phyloP scores from a whole-genome alignment of 2,329 filamentous ascomycete genomes.

The Colletotrichum truncatum region DNA sequence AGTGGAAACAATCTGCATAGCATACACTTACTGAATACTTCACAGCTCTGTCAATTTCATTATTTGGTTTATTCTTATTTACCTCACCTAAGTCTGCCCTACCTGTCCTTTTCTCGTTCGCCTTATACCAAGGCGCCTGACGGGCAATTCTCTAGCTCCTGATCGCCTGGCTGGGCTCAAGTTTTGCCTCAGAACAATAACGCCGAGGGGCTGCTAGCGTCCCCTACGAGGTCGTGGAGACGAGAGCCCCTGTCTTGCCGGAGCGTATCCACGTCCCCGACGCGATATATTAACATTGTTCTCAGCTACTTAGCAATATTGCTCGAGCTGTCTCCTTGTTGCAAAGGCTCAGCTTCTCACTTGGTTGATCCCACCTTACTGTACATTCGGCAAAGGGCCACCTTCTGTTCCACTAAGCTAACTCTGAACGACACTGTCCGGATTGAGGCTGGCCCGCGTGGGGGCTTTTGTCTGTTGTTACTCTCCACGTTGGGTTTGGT shows the following conservation, averaged over 20 bases:
- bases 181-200: background rate
- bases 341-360: background rate
- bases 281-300: background rate
- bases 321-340: background rate
- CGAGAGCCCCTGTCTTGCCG: background rate
- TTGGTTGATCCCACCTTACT: background rate
- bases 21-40: background rate
- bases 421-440: background rate
- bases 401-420: background rate
- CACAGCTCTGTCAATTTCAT: background rate
- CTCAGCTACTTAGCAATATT: background rate
- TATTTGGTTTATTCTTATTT: background rate
- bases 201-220: background rate
- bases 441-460: slow-evolving; percentile 6
- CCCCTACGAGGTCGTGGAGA: slow-evolving; percentile 4
- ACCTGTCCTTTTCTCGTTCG: background rate
- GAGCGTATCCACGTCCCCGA: background rate
- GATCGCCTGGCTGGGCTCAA: background rate
- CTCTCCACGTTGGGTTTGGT: background rate
- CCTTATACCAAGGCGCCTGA: background rate
- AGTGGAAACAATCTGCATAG: background rate
- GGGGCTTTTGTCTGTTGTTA: slow-evolving; percentile 7
- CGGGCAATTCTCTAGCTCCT: background rate
- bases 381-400: background rate
- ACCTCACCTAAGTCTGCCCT: background rate